Base-by-base conservation (phyloP, 768 basidiomycete genomes). In the Suillus tomentosus region DNA sequence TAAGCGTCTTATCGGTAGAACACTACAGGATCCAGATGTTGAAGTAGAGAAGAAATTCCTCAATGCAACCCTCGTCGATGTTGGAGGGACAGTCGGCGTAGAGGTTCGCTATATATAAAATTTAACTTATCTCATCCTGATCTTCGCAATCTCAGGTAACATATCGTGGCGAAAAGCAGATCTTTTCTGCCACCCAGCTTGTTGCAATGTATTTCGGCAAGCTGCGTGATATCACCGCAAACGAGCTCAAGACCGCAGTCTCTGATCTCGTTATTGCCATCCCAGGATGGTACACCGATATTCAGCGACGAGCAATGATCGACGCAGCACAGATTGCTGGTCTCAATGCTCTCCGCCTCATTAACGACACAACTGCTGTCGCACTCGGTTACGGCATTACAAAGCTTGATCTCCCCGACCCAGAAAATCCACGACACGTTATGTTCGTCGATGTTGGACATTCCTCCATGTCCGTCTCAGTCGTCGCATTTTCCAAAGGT, bases 351-450 rank as follows among this genome's bases (percentile, higher is more conserved):
- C 92, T 99, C 65, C 93, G 96, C 60, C 85, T 99, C 77, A 94
- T 99, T 82, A 98, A 98, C 81, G 97, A 99, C 76, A 89, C 91
- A 63, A 99, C 96, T 66, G 97, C 96, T 61, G 85, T 90, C 63
- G 97, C 97, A 47, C 90, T 99, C 75, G 95, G 94, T 60, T 99
- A 96, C 80, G 97, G 97, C 69, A 99, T 99, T 84, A 99, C 96
- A 68, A 99, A 99, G 79, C 87, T 91, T 34, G 97, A 99, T 76
- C 88, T 99, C 51, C 97, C 97, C 24, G 88, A 90, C 15, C 75
- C 87, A 40, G 95, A 96, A 66, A 82, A 80, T 68, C 90, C 96
- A 0, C 85, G 90, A 40, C 85, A 97, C 76, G 89, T 99, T 76
- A 91, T 90, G 67, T 98, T 99, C 72, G 87, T 99, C 71, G 97